These are phyloP conservation scores for Lactarius hengduanensis DNA, from an alignment of 768 basidiomycete genomes.

Conservation along the genomic window DNA sequence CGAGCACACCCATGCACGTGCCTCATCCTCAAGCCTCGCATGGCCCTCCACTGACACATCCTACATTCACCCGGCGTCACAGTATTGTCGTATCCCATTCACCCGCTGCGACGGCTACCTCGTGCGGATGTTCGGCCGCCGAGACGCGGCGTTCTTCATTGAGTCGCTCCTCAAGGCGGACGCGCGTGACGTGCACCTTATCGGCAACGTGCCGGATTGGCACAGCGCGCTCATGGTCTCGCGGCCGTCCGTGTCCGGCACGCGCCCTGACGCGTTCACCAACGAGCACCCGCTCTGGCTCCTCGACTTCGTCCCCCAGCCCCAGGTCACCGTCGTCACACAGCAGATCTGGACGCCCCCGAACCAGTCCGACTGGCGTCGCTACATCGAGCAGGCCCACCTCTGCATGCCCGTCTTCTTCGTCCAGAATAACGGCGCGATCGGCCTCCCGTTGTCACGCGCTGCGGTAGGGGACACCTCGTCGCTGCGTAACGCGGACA, in stretches of 20 bases:
- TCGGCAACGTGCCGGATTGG: slow-evolving; percentile 16
- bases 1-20: no score
- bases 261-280: neutral
- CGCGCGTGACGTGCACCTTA: neutral
- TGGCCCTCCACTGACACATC: no score
- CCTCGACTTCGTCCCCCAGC: slow-evolving; percentile 14
- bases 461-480: slow-evolving; percentile 12
- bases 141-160: slow-evolving; percentile 19
- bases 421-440: slow-evolving; percentile 12
- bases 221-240: slow-evolving; percentile 12
- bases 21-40: no score
- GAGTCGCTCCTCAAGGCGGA: slow-evolving; percentile 18
- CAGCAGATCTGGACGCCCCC: slow-evolving; percentile 24
- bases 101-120: slow-evolving; percentile 10
- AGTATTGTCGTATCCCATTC: neutral
- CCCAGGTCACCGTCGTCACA: slow-evolving; percentile 3
- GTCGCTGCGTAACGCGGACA: neutral
- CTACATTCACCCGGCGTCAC: no score
- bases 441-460: slow-evolving; percentile 15
- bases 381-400: slow-evolving; percentile 23
- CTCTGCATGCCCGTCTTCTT: slow-evolving; percentile 26
- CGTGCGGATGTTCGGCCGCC: slow-evolving; percentile 19
- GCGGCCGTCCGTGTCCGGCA: slow-evolving; percentile 2
- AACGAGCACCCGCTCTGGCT: slow-evolving; percentile 13
- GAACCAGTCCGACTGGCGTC: slow-evolving; percentile 25